Percentiles rank a stretch among this genome's conserved stretches.
Conservation (phyloP, 495 filamentous ascomycete genomes). For the Xylaria intraflava region DNA sequence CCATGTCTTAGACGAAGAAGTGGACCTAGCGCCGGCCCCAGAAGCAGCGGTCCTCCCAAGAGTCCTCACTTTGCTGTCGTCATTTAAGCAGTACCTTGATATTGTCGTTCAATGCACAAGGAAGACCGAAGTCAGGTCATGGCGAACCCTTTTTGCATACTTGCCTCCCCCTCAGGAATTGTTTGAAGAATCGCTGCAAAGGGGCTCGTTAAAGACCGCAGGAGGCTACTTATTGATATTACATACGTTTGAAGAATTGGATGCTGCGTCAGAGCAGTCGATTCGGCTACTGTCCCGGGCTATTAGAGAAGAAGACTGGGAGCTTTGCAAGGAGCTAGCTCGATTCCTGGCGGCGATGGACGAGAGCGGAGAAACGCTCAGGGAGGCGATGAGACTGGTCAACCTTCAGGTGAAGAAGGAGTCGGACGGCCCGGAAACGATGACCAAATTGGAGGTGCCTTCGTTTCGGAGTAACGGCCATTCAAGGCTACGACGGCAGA, state of each 20-base stretch:
- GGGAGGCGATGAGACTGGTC: constrained; percentile 68
- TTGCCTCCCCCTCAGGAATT: constrained; percentile 83
- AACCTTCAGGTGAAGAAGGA: constrained; percentile 46
- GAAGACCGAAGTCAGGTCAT: constrained; percentile 92
- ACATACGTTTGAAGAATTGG: constrained; percentile 84
- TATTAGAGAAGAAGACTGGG: constrained; percentile 85
- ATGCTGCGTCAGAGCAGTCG: constrained; percentile 69
- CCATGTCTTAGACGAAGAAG: constrained; percentile 89
- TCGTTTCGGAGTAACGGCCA: constrained; percentile 29
- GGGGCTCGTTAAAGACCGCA: constrained; percentile 85
- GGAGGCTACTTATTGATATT: constrained; percentile 94
- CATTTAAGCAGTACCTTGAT: constrained; percentile 84
- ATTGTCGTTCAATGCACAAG: constrained; percentile 96
- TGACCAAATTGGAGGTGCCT: constrained; percentile 46
- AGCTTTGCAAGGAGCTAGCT: constrained; percentile 90
- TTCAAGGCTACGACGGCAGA: constrained; percentile 22
- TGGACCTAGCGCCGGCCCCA: constrained; percentile 63
- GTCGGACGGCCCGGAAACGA: constrained; percentile 34
- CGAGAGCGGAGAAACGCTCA: constrained; percentile 72
- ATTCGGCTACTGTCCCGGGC: constrained; percentile 77
- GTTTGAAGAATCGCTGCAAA: constrained; percentile 82
- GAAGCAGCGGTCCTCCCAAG: constrained; percentile 74
- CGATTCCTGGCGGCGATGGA: constrained; percentile 91
- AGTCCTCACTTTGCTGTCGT: constrained; percentile 82
- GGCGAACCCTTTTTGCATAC: constrained; percentile 86